Evolutionary conservation across 2,329 filamentous ascomycete species (phyloP).

Genomic region (Hirsutella minnesotensis): DNA sequence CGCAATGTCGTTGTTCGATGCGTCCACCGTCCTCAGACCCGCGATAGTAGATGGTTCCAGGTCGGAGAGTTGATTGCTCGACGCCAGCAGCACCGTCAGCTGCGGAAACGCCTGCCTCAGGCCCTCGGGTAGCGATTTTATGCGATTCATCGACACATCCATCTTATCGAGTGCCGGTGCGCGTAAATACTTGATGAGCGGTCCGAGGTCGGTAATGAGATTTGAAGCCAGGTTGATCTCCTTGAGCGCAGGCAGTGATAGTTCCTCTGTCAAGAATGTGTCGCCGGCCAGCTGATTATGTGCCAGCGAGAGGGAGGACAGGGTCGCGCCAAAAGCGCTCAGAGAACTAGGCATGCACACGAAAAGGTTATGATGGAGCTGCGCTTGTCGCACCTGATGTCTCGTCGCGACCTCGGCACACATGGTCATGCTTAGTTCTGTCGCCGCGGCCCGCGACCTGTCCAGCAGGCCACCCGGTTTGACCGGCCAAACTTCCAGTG

Average conservation of each 20-base stretch:
- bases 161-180: slow-evolving; percentile 66
- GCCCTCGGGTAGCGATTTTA: slow-evolving; percentile 52
- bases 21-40: slow-evolving; percentile 66
- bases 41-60: slow-evolving; percentile 61
- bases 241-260: slow-evolving; percentile 62
- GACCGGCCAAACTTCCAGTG: slow-evolving; percentile 36
- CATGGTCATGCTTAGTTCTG: slow-evolving; percentile 44
- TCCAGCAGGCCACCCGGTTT: slow-evolving; percentile 55
- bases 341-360: slow-evolving; percentile 58
- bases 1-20: slow-evolving; percentile 78
- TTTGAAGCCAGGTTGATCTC: slow-evolving; percentile 69
- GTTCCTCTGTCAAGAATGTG: slow-evolving; percentile 50
- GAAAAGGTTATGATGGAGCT: slow-evolving; percentile 69
- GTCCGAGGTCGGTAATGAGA: slow-evolving; percentile 57
- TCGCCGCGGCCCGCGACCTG: slow-evolving; percentile 53
- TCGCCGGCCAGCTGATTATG: slow-evolving; percentile 60
- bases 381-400: slow-evolving; percentile 43
- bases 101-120: slow-evolving; percentile 58
- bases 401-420: slow-evolving; percentile 42
- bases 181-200: slow-evolving; percentile 53
- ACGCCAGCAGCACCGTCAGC: slow-evolving; percentile 57
- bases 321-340: slow-evolving; percentile 55
- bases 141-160: slow-evolving; percentile 73
- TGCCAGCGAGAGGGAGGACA: slow-evolving; percentile 62
- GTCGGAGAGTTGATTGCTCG: slow-evolving; percentile 68